Evolutionary conservation across 768 basidiomycete species (phyloP).

Genomic region (Lentinus tigrinus): DNA sequence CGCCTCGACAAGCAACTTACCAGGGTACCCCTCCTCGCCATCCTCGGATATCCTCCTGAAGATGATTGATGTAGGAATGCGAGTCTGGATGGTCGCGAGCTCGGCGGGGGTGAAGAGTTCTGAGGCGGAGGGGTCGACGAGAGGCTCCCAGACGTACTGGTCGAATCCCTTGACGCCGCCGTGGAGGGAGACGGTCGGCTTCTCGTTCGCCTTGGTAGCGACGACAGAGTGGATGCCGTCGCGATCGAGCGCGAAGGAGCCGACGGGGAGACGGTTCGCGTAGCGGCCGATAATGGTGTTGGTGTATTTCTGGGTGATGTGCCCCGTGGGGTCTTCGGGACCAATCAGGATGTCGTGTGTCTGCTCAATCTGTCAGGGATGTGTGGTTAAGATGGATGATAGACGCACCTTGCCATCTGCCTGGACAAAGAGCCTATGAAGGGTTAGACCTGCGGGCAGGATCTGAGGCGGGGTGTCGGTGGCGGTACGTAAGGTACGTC

Average conservation of each 20-base stretch:
- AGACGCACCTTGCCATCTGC: conserved; percentile 57
- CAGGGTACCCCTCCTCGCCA: conserved; percentile 73
- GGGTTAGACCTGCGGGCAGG: conserved; percentile 64
- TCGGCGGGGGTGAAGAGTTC: conserved; percentile 60
- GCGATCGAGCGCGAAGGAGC: conserved; percentile 43
- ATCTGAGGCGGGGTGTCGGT: conserved; percentile 39
- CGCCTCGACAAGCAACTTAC: conserved; percentile 54
- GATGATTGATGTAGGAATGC: conserved; percentile 40
- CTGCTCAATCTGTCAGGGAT: conserved; percentile 31
- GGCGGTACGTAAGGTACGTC: not conserved
- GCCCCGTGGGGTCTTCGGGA: conserved; percentile 60
- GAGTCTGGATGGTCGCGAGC: conserved; percentile 39
- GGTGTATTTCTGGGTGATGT: conserved; percentile 62
- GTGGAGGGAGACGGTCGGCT: conserved; percentile 61
- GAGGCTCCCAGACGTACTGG: conserved; percentile 47
- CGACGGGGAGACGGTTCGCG: conserved; percentile 69
- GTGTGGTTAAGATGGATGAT: not conserved
- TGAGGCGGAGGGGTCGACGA: conserved; percentile 34
- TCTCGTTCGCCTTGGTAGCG: conserved; percentile 29
- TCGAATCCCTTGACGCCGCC: conserved; percentile 72
- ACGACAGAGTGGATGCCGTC: conserved; percentile 51
- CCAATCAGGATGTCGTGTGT: conserved; percentile 78
- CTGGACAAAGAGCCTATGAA: conserved; percentile 67
- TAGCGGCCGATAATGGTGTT: conserved; percentile 76
- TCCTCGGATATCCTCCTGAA: conserved; percentile 59